A percentile compares a stretch with the other conserved stretches of the same genome.
These are phyloP conservation scores for Cyberlindnera americana DNA, from an alignment of 805 yeast species.

Conservation along the genomic window DNA sequence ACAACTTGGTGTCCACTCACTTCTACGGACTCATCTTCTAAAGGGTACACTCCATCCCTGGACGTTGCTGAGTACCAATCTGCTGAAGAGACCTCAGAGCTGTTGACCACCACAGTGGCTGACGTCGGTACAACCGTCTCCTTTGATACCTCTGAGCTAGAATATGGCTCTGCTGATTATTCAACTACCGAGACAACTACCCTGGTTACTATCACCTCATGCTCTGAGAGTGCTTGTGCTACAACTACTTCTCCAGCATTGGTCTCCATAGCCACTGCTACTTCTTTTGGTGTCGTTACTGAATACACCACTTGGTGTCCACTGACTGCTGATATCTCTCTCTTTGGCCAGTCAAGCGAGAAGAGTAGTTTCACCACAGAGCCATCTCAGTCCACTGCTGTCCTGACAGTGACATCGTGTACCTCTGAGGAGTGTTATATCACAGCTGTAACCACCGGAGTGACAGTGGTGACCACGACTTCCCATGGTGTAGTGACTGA, in stretches of 20 bases:
- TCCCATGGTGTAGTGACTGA: constrained; percentile 29
- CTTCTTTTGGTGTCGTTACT: constrained; percentile 30
- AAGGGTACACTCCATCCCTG: not conserved
- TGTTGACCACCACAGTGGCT: no score
- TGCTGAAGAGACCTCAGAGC: not conserved
- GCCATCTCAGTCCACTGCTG: no score
- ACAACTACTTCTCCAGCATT: constrained; percentile 18
- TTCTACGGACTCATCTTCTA: no score
- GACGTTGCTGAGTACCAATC: not conserved
- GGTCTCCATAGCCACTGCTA: constrained; percentile 32
- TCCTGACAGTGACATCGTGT: constrained; percentile 24
- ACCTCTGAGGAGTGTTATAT: constrained; percentile 12
- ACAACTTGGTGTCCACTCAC: constrained; percentile 26
- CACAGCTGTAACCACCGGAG: constrained; percentile 18
- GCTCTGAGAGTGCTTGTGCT: constrained; percentile 14
- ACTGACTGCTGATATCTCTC: constrained; percentile 2
- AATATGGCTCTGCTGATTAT: no score
- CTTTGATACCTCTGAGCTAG: no score
- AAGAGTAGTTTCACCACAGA: no score
- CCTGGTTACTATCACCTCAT: constrained; percentile 21
- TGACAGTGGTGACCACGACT: constrained; percentile 33
- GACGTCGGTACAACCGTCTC: no score
- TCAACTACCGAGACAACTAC: constrained; percentile 10
- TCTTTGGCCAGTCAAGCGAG: no score
- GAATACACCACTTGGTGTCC: constrained; percentile 28